These are phyloP conservation scores for Pseudoturritis turrita DNA, from an alignment of 345 rosid genomes.

Conservation along the genomic window DNA sequence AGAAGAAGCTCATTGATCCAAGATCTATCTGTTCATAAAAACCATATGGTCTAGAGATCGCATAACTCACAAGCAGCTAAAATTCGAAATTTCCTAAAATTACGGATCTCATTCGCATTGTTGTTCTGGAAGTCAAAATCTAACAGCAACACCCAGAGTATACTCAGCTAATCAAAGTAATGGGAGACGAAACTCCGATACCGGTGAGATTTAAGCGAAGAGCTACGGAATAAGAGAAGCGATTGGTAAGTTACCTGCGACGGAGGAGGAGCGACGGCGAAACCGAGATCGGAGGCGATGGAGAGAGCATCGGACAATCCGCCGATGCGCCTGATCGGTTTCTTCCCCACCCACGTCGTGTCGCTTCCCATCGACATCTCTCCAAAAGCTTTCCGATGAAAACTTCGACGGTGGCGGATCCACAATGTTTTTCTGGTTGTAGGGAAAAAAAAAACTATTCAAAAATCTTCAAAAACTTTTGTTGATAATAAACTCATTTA, in stretches of 20 bases:
- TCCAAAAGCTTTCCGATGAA: constrained; percentile 2
- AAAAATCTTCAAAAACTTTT: neutral
- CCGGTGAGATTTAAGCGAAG: neutral
- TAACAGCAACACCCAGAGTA: neutral
- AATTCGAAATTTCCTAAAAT: neutral
- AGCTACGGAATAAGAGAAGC: neutral
- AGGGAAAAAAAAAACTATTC: neutral
- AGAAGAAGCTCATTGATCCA: too few species aligned
- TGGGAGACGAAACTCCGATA: neutral
- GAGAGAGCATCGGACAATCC: constrained; percentile 98
- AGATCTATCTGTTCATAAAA: too few species aligned
- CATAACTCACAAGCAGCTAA: neutral
- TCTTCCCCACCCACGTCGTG: constrained; percentile 92
- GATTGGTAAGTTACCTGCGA: constrained; percentile 52
- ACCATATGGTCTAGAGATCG: neutral
- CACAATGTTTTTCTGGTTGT: neutral
- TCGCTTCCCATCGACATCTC: constrained; percentile 80
- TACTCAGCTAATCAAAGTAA: neutral
- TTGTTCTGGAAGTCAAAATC: neutral
- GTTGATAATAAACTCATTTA: neutral
- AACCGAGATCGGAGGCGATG: constrained; percentile 96
- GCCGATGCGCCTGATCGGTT: constrained; percentile 88
- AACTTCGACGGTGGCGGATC: constrained; percentile 3
- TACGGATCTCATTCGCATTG: constrained; percentile 4
- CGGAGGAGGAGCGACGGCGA: constrained; percentile 67